A percentile compares a stretch with the other conserved stretches of the same genome.
These are phyloP conservation scores for Nemophila menziesii DNA, from an alignment of 257 asterid genomes.

Conservation along the genomic window DNA sequence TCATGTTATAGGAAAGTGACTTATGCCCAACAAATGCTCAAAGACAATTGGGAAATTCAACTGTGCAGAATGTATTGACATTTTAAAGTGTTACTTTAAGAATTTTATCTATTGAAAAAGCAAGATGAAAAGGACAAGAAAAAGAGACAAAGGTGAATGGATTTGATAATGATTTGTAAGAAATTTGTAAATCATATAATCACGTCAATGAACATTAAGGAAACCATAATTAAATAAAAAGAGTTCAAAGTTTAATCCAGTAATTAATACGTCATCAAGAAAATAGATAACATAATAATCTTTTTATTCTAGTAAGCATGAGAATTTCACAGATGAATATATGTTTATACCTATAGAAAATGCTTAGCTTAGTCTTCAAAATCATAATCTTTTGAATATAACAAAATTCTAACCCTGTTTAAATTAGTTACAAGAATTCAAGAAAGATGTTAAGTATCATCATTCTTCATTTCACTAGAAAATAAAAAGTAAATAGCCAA, in stretches of 20 bases:
- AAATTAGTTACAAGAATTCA: background rate
- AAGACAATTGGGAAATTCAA: background rate
- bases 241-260: background rate
- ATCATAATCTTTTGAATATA: no score
- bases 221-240: no score
- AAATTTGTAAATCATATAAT: no score
- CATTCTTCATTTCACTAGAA: background rate
- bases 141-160: background rate
- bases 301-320: background rate
- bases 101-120: no score
- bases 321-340: background rate
- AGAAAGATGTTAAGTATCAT: background rate
- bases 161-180: no score
- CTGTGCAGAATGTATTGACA: background rate
- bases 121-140: background rate
- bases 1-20: no score
- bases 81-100: no score
- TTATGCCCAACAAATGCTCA: background rate
- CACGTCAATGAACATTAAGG: no score
- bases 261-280: background rate
- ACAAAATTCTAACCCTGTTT: background rate
- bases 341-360: background rate
- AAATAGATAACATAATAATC: background rate
- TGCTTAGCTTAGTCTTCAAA: background rate
- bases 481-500: conserved; percentile 2